phyloP scores from a whole-genome alignment of 108 stramenopile genomes.

The Fistulifera solaris region DNA sequence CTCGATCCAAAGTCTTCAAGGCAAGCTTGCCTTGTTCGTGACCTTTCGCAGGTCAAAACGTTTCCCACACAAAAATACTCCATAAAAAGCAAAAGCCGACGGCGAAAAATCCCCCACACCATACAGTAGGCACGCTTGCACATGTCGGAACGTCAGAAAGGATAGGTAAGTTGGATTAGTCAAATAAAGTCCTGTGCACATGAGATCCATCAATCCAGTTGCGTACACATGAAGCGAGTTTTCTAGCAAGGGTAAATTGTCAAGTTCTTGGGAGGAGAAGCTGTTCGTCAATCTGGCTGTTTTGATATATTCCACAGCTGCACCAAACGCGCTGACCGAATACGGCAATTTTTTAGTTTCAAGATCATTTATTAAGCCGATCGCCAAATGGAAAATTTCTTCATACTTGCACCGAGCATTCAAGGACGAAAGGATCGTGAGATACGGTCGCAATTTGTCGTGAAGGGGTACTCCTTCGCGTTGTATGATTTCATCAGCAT shows the following conservation, averaged over 20 bases:
- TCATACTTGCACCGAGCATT: neutral
- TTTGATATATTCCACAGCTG: neutral
- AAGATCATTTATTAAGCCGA: neutral
- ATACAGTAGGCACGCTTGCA: neutral
- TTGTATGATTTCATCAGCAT: neutral
- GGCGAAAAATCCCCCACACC: slow-evolving; percentile 7
- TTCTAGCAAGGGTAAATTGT: neutral
- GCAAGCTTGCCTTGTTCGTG: too few relatives aligned
- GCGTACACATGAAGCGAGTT: neutral
- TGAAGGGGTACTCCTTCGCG: neutral
- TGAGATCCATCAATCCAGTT: slow-evolving; percentile 1
- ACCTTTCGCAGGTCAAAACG: too few relatives aligned
- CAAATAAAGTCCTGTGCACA: neutral
- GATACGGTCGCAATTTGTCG: slow-evolving; percentile 5
- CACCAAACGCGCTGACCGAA: neutral
- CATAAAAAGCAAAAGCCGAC: neutral
- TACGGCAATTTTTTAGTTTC: neutral
- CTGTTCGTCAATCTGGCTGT: neutral
- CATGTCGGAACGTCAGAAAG: neutral
- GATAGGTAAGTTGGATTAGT: neutral
- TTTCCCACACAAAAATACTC: too few relatives aligned
- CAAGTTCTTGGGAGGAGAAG: neutral
- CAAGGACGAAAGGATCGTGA: too few relatives aligned
- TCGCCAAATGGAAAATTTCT: neutral
- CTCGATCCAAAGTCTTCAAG: too few relatives aligned